Evolutionary conservation across 495 filamentous ascomycete genomes (phyloP), one percentile per base, ranked within the genome.

Genomic region (Pseudevernia furfuracea): DNA sequence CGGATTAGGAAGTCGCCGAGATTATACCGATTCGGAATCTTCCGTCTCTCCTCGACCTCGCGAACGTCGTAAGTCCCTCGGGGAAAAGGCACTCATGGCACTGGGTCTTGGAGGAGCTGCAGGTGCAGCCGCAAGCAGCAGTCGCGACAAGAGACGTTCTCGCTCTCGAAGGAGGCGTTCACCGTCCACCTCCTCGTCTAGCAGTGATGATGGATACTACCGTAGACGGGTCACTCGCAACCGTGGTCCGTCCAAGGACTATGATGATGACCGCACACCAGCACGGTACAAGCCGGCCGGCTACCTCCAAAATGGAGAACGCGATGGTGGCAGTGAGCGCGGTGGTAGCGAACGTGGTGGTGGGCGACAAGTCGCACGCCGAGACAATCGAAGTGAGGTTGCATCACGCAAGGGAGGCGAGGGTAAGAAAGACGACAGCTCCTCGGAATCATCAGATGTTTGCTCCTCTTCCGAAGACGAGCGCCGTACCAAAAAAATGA

Each of bases 391-490:
- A 30, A 61, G 49, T 28, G 55, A 59, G 30, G 64, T 69, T 11
- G 49, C 56, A n/a, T 49, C 46, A 37, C 60, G 61, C n/a, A 70
- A 53, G 32, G 58, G 44, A 34, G 37, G 60, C 41, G 32, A 46
- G 38, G 61, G 39, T 52, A 59, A 65, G 34, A 61, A 61, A 34
- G 39, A 52, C 59, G 68, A 10, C 39, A 55, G 41, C 21, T 69
- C 69, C 37, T 69, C 67, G 28, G 52, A 61, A 36, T 80, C 78
- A 48, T 78, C 75, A 41, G 77, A 79, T 72, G 77, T 86, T 58
- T 85, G 84, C 67, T 85, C 85, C 69, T 88, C 85, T 60, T 83
- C 85, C 44, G 86, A 87, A 60, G 86, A 90, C 73, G 82, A 85
- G 72, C 83, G 84, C 69, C 78, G 78, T 61, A 77, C 77, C 53